Conservation (phyloP, 1,139 yeast genomes). For the Saccharomyces hybrid region DNA sequence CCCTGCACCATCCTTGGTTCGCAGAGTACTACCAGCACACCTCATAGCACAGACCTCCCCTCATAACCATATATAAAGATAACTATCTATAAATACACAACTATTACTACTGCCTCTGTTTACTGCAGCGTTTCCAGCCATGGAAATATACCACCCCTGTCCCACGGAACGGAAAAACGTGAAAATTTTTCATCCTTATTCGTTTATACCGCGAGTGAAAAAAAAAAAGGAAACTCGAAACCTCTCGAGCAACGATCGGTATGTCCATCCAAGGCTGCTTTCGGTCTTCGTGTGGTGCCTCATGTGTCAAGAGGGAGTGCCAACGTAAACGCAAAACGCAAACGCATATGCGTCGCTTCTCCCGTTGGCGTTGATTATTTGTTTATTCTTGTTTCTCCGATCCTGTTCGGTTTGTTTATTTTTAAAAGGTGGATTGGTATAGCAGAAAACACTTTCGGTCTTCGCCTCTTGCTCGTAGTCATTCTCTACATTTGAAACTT, state of each 20-base stretch:
- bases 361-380: constrained; percentile 1
- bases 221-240: neutral
- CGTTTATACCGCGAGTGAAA: constrained; percentile 1
- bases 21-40: constrained; percentile 48
- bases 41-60: neutral
- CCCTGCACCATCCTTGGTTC: constrained; percentile 93
- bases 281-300: neutral
- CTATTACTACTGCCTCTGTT: neutral
- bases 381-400: neutral
- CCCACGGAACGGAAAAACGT: neutral
- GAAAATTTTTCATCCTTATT: neutral
- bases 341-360: neutral
- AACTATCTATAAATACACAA: neutral
- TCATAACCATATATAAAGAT: neutral
- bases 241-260: neutral
- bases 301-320: neutral
- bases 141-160: neutral
- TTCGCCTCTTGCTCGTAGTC: neutral
- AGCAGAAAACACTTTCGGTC: neutral
- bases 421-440: neutral
- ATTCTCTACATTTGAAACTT: neutral
- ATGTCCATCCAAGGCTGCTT: neutral
- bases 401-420: neutral
- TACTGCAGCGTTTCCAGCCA: neutral
- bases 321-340: neutral